Evolutionary conservation across 225 moss, liverwort and hornwort genomes (phyloP).

Genomic region (Pseudoscleropodium purum): DNA sequence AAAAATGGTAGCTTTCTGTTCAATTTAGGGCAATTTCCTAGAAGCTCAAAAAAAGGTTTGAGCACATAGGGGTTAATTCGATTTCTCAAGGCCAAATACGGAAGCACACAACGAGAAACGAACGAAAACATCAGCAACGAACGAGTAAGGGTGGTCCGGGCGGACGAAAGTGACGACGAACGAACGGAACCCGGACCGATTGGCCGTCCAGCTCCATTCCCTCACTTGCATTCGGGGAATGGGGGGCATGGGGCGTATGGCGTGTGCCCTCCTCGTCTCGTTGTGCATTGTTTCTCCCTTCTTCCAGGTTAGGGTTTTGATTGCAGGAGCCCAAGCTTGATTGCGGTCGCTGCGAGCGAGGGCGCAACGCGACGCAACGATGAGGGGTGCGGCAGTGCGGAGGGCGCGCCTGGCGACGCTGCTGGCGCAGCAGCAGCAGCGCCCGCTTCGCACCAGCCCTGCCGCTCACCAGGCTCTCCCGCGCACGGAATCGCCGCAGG

Average conservation of each 20-base stretch:
- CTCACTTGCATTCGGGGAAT: not conserved
- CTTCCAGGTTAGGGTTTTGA: not conserved
- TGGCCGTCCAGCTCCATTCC: not conserved
- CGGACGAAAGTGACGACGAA: not conserved
- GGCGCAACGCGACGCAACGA: conserved; percentile 7
- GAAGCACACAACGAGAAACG: no score
- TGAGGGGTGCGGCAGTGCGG: conserved; percentile 45
- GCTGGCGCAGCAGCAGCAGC: conserved; percentile 37
- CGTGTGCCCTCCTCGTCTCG: not conserved
- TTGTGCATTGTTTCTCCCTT: not conserved
- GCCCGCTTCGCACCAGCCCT: conserved; percentile 51
- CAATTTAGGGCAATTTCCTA: no score
- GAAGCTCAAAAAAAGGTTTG: no score
- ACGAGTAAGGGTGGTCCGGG: no score
- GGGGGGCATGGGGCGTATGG: not conserved
- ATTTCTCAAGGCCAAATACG: no score
- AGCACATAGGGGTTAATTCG: no score
- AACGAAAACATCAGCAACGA: no score
- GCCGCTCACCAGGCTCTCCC: conserved; percentile 21
- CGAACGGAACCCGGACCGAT: not conserved
- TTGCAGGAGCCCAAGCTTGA: not conserved
- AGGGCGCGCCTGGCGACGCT: conserved; percentile 41
- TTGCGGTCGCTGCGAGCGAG: not conserved
- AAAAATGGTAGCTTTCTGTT: no score
- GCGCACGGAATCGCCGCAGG: conserved; percentile 21